Evolutionary conservation across 2,329 filamentous ascomycete species (phyloP), one percentile per base, ranked within the genome.

Genomic region (Venturia asperata): DNA sequence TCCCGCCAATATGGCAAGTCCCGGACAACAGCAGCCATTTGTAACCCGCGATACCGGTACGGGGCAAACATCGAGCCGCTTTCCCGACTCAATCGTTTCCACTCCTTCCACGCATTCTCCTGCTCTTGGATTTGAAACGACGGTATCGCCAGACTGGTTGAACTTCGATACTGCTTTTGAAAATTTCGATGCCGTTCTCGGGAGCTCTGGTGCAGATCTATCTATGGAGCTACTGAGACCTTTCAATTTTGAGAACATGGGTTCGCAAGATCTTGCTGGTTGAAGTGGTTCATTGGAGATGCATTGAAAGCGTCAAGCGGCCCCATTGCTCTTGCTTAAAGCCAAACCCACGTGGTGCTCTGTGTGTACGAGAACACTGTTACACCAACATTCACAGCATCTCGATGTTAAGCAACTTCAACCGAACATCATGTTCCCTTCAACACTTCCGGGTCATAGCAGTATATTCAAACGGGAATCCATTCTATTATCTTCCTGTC

Each of bases 181-280:
- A 21, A 67, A 67, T 47, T 66, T 67, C n/a, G 66, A 67, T 65
- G 62, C 66, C 10, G 61, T 67, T 41, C 61, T 67, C 11, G 66
- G 66, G 24, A 66, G 61, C 61, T 67, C 65, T 6, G 65, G 65
- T 19, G 61, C 61, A 13, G 65, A 66, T 52, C 30, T 66, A 9
- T 66, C 60, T 6, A 41, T 64, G 61, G 65, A 66, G 42, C 41
- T 62, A 19, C 24, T 67, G 41, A n/a, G 37, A 24, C 63, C 63
- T 30, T 64, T 64, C 34, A 64, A 64, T 34, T 64, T 64, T 43
- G 63, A 64, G 15, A 30, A 58, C 13, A 39, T 64, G 19, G 37
- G 52, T 19, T 58, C 52, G 52, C 52, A 58, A 58, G 52, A 58
- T 37, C 17, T 58, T 37, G 27, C n/a, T 34, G 30, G 52, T n/a